Evolutionary conservation across 2,329 filamentous ascomycete genomes (phyloP).

Genomic region (Aschersonia sp.): DNA sequence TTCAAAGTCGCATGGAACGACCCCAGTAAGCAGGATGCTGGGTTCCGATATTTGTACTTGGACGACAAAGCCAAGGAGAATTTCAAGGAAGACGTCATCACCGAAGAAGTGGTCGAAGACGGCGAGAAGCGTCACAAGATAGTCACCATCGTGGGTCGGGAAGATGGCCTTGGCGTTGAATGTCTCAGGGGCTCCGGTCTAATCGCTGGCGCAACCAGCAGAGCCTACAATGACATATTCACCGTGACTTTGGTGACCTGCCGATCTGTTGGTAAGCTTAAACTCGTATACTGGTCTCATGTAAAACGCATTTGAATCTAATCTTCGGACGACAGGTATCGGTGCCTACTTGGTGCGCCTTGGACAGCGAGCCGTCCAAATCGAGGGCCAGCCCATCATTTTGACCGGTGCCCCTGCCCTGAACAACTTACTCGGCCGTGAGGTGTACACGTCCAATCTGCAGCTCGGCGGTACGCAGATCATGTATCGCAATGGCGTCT

Average conservation of each 20-base stretch:
- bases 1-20: conserved; percentile 98
- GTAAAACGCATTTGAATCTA: not conserved
- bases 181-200: conserved; percentile 94
- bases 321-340: conserved; percentile 44
- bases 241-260: conserved; percentile 96
- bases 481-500: conserved; percentile 99
- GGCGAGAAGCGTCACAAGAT: conserved; percentile 91
- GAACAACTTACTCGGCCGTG: conserved; percentile 94
- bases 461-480: conserved; percentile 99
- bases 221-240: conserved; percentile 97
- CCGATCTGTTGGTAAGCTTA: conserved; percentile 70
- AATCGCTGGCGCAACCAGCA: conserved; percentile 92
- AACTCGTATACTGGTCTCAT: not conserved
- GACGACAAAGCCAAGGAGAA: conserved; percentile 74
- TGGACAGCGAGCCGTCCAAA: conserved; percentile 95
- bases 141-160: conserved; percentile 79
- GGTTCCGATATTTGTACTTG: conserved; percentile 96
- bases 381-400: conserved; percentile 97
- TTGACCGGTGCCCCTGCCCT: conserved; percentile 92
- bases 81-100: conserved; percentile 63
- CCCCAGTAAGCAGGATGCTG: conserved; percentile 60
- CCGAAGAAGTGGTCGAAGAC: conserved; percentile 72
- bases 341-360: conserved; percentile 97
- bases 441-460: conserved; percentile 97
- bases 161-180: conserved; percentile 95